phyloP scores from a whole-genome alignment of 495 filamentous ascomycete genomes.

The Neurospora sp. region DNA sequence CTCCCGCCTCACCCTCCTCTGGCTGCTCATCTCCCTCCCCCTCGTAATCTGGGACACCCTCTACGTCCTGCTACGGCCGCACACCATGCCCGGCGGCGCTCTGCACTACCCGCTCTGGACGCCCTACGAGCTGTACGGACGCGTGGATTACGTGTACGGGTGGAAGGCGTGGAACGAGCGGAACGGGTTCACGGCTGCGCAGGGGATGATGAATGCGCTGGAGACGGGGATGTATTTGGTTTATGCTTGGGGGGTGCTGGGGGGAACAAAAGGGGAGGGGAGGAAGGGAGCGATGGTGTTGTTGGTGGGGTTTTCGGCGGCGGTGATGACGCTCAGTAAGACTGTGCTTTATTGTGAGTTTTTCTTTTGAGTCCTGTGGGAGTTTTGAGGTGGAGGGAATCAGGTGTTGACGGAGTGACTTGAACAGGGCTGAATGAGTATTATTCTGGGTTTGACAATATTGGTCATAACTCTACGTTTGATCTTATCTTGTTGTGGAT shows the following conservation, averaged over 20 bases:
- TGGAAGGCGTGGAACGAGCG: conserved; percentile 60
- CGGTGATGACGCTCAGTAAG: conserved; percentile 79
- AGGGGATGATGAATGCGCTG: conserved; percentile 60
- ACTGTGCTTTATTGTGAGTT: conserved; percentile 76
- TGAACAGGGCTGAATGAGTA: conserved; percentile 66
- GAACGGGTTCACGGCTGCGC: conserved; percentile 75
- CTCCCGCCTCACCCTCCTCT: conserved; percentile 51
- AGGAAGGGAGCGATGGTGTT: conserved; percentile 51
- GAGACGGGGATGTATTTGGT: conserved; percentile 62
- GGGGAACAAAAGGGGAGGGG: conserved; percentile 42
- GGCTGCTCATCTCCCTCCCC: conserved; percentile 71
- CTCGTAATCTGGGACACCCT: conserved; percentile 74
- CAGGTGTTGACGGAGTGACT: background rate
- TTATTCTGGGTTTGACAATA: conserved; percentile 66
- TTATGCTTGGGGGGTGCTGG: conserved; percentile 43
- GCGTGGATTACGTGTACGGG: conserved; percentile 77
- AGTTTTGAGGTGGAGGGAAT: no score
- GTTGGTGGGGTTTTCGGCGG: conserved; percentile 56
- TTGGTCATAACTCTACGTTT: conserved; percentile 58
- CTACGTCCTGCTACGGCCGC: conserved; percentile 75
- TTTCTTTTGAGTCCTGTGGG: background rate
- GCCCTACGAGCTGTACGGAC: conserved; percentile 75
- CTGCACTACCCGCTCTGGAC: conserved; percentile 66
- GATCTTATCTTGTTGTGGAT: conserved; percentile 61
- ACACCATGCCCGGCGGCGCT: conserved; percentile 70